These are phyloP conservation scores for Phytophthora palmivora DNA, from an alignment of 352 stramenopile species.

Conservation along the genomic window DNA sequence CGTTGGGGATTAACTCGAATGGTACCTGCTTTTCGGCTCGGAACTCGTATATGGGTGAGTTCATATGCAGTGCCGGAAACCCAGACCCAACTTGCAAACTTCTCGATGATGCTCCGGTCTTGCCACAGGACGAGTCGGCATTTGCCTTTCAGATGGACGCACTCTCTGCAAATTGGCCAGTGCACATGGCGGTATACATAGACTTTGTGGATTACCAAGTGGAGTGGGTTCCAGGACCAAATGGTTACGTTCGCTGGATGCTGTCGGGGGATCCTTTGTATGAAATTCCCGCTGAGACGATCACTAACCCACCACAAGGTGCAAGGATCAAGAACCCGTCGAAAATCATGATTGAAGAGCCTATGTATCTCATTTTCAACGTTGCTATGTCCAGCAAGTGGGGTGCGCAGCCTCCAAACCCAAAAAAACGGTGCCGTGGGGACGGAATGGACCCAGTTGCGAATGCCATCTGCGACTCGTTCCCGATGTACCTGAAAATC, in stretches of 20 bases:
- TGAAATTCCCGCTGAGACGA: slow-evolving; percentile 76
- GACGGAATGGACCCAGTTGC: slow-evolving; percentile 47
- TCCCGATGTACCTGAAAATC: slow-evolving; percentile 79
- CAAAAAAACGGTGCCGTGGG: slow-evolving; percentile 59
- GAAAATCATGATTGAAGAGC: slow-evolving; percentile 95
- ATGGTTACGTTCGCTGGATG: slow-evolving; percentile 78
- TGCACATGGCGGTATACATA: slow-evolving; percentile 58
- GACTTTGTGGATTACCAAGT: slow-evolving; percentile 60
- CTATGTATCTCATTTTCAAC: slow-evolving; percentile 96
- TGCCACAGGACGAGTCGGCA: slow-evolving; percentile 8
- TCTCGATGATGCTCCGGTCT: slow-evolving; percentile 9
- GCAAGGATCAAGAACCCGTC: slow-evolving; percentile 59
- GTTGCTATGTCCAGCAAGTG: slow-evolving; percentile 94
- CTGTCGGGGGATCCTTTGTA: slow-evolving; percentile 89
- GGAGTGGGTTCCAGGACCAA: slow-evolving; percentile 60
- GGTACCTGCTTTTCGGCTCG: slow-evolving; percentile 53
- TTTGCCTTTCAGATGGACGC: slow-evolving; percentile 88
- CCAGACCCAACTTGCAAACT: slow-evolving; percentile 29
- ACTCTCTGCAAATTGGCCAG: slow-evolving; percentile 60
- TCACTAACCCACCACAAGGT: slow-evolving; percentile 67
- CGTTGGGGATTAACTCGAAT: slow-evolving; percentile 61
- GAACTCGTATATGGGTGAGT: slow-evolving; percentile 60
- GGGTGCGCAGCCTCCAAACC: slow-evolving; percentile 77
- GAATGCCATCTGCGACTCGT: slow-evolving; percentile 68
- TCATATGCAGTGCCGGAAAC: slow-evolving; percentile 54